Conservation (phyloP, 352 stramenopile species). For the Phytophthora crassamura region DNA sequence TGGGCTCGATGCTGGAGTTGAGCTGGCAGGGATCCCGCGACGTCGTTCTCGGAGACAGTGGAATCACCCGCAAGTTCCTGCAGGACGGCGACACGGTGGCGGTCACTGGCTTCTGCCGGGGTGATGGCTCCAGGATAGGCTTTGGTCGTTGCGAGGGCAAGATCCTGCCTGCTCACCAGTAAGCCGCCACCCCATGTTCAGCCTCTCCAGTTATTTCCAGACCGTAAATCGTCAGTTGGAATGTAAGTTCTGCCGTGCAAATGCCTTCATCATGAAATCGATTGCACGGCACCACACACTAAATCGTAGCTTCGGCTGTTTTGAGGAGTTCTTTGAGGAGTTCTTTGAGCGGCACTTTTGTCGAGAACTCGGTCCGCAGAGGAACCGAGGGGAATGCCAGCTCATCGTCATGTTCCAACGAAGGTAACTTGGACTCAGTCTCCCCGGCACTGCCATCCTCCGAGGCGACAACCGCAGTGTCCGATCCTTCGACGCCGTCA, state of each 20-base stretch:
- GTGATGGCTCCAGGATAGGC: conserved; percentile 92
- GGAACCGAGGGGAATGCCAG: conserved; percentile 33
- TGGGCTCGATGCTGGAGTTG: conserved; percentile 97
- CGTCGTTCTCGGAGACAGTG: conserved; percentile 74
- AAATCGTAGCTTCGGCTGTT: conserved; percentile 52
- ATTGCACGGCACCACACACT: too few species aligned
- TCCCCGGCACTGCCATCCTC: conserved; percentile 1
- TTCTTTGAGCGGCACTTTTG: conserved; percentile 49
- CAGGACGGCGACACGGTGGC: conserved; percentile 94
- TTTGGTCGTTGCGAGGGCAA: conserved; percentile 95
- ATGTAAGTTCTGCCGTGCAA: not conserved
- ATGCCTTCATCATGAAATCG: too few species aligned
- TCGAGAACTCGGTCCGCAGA: conserved; percentile 34
- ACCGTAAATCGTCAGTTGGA: conserved; percentile 1
- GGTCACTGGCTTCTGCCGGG: conserved; percentile 94
- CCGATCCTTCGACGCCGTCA: conserved; percentile 14
- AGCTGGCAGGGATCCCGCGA: conserved; percentile 94
- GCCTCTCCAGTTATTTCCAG: not conserved
- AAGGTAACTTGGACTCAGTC: conserved; percentile 26
- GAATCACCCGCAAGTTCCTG: conserved; percentile 93
- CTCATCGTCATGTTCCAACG: conserved; percentile 33
- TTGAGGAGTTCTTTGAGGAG: too few species aligned
- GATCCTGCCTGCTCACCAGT: conserved; percentile 87
- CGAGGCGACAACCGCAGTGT: conserved; percentile 1
- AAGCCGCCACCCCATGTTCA: conserved; percentile 11